Percentiles rank a stretch among this genome's conserved stretches.
These are phyloP conservation scores for Daedalea quercina DNA, from an alignment of 768 basidiomycete species.

Conservation along the genomic window DNA sequence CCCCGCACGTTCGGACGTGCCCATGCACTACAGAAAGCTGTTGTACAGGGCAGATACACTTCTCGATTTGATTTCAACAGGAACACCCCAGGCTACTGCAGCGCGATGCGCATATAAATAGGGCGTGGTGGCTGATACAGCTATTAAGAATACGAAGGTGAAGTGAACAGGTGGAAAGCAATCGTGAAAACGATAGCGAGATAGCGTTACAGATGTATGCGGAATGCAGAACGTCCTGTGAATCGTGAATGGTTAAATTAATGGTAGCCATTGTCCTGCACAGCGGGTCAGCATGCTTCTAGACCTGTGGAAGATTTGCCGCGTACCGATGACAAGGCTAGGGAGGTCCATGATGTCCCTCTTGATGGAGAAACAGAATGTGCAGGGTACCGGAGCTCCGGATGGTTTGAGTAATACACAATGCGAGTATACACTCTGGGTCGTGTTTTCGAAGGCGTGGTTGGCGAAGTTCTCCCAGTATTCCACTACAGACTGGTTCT, in stretches of 20 bases:
- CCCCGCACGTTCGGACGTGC: no score
- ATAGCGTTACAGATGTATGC: neutral
- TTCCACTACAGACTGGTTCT: conserved; percentile 91
- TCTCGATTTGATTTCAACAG: neutral
- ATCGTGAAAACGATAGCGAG: conserved; percentile 4
- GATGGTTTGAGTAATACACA: conserved; percentile 83
- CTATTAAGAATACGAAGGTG: neutral
- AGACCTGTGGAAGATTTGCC: neutral
- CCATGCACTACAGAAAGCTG: neutral
- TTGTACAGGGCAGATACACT: neutral
- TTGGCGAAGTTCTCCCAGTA: conserved; percentile 97
- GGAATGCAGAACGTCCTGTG: neutral
- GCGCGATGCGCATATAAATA: neutral
- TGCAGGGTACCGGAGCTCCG: conserved; percentile 80
- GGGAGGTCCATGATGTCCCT: conserved; percentile 89
- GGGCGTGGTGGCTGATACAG: neutral
- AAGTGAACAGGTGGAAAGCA: neutral
- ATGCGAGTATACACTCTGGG: conserved; percentile 90
- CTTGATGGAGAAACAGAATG: conserved; percentile 94
- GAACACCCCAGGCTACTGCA: neutral
- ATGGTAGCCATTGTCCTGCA: conserved; percentile 81
- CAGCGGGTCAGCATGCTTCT: neutral
- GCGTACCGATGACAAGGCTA: conserved; percentile 78
- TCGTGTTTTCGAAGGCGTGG: conserved; percentile 97
- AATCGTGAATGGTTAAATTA: conserved; percentile 38